Percentiles rank a stretch among this genome's conserved stretches.
phyloP scores from a whole-genome alignment of 1,139 yeast genomes.

The Yamadazyma blattariae region DNA sequence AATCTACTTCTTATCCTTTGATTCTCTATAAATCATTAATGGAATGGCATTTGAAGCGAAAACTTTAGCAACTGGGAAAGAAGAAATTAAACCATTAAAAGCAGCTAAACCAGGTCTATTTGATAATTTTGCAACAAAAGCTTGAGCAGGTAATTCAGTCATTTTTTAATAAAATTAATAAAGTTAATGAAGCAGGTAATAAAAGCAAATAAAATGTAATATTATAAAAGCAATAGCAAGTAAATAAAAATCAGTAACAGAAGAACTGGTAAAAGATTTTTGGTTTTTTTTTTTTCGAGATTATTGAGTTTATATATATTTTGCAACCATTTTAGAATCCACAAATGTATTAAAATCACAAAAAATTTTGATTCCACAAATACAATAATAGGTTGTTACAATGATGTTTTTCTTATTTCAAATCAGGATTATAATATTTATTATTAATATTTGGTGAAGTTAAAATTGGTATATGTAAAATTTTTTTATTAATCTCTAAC shows the following conservation, averaged over 20 bases:
- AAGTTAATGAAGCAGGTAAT: not conserved
- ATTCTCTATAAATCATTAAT: conserved; percentile 31
- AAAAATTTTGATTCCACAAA: no score
- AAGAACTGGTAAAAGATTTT: not conserved
- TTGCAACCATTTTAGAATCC: not conserved
- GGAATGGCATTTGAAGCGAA: conserved; percentile 62
- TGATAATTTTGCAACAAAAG: conserved; percentile 42
- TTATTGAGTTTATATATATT: not conserved
- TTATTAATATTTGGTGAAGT: conserved; percentile 30
- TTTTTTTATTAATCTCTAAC: conserved; percentile 24
- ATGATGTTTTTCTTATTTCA: no score
- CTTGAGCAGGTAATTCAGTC: conserved; percentile 42
- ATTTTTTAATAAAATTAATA: not conserved
- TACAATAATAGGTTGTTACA: no score
- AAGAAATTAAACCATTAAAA: conserved; percentile 54
- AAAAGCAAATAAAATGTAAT: not conserved
- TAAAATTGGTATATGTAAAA: conserved; percentile 30
- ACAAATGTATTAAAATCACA: conserved; percentile 1
- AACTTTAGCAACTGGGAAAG: conserved; percentile 57
- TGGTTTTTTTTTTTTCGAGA: not conserved
- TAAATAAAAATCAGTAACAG: not conserved
- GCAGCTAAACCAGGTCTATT: conserved; percentile 60
- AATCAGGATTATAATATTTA: conserved; percentile 13
- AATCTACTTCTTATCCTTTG: conserved; percentile 1
- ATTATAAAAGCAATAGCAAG: not conserved